Percentiles rank a stretch among this genome's conserved stretches.
phyloP scores from a whole-genome alignment of 2,329 filamentous ascomycete species.

The Neofusicoccum laricinum region DNA sequence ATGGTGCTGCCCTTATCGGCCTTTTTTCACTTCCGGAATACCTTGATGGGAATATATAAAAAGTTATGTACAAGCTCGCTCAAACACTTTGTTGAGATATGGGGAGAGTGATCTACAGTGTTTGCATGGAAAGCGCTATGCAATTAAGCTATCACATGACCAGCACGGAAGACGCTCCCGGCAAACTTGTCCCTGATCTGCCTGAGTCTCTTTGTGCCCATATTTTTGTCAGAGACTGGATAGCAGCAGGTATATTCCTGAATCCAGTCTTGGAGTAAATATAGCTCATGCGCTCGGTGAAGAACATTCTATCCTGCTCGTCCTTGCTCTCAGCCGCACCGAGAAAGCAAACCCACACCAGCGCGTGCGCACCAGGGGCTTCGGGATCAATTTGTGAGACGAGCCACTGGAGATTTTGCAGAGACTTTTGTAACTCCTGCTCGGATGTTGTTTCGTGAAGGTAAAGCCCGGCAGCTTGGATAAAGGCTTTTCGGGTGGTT shows the following conservation, averaged over 20 bases:
- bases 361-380: constrained; percentile 20
- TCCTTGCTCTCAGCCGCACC: constrained; percentile 22
- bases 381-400: constrained; percentile 19
- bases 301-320: constrained; percentile 19
- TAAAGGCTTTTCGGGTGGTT: constrained; percentile 15
- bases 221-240: constrained; percentile 19
- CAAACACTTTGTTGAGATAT: no score
- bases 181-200: constrained; percentile 19
- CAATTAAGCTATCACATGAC: no score
- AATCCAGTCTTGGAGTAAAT: constrained; percentile 22
- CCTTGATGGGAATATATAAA: no score
- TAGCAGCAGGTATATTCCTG: constrained; percentile 22
- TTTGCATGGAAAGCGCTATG: no score
- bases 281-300: constrained; percentile 19
- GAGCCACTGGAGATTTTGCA: neutral
- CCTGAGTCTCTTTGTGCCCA: constrained; percentile 18
- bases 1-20: no score
- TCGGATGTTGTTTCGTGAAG: neutral
- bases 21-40: no score
- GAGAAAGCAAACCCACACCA: constrained; percentile 25
- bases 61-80: no score
- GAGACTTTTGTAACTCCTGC: neutral
- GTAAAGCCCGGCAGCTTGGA: constrained; percentile 10
- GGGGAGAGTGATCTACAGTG: no score
- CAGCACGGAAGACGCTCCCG: constrained; percentile 19